Base-by-base conservation (phyloP, 2,329 filamentous ascomycete genomes). In the Cadophora luteo-olivacea region DNA sequence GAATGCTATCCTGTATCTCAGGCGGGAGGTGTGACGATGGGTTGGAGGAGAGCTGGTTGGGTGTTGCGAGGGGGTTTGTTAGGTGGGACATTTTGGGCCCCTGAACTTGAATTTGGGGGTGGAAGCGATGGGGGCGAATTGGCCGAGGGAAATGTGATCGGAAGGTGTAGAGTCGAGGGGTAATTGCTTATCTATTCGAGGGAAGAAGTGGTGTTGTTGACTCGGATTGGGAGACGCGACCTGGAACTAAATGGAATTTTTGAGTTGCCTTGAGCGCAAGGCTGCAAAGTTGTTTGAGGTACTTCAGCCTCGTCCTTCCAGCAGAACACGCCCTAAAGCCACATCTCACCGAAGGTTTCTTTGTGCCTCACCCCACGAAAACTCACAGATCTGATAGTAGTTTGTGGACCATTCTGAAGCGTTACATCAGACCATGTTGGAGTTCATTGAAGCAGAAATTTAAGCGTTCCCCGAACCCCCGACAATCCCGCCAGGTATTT, bases 1-100 rank as follows among this genome's bases (percentile, higher is more conserved):
- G 90, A 71, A 94, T 84, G 70, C 87, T 86, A 76, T 92, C 89
- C 78, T 92, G 91, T 16, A 95, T 82, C 72, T 93, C 89, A 38
- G 81, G 80, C 0, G 92, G 90, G 2, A 94, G 79, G 75, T 83
- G 78, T 80, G 87, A 79, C 81, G 89, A 78, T 68, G 85, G 78
- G 73, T 86, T 77, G 75, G 86, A 81, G 72, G 85, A 86, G 16
- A 96, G 84, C 79, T 95, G 92, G 41, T 87, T 85, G n/a, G 88
- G 82, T 36, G 91, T 91, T 19, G 90, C 91, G 61, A 95, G 84
- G 25, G 91, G 87, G 71, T 95, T 94, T 7, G 86, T 84, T 74
- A 94, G 85, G 74, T 88, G 85, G 36, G 86, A 80, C 87, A 89
- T 89, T 54, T 8, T 33, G 61, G 29, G 29, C 3, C 29, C 29